Conservation (phyloP, 164 flowering plant genomes). For the Vitis cinerea region DNA sequence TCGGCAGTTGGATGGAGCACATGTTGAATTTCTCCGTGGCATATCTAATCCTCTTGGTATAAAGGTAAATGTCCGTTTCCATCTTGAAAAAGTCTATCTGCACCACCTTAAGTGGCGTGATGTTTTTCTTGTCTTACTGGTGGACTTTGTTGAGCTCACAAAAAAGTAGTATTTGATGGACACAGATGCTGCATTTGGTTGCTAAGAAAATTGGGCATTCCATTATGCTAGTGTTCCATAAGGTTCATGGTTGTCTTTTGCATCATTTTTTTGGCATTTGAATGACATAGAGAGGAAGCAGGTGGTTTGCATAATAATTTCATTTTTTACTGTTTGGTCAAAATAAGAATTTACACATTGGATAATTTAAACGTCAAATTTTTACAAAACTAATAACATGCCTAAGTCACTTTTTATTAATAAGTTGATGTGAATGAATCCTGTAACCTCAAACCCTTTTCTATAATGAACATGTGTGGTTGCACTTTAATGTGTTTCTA, state of each 20-base stretch:
- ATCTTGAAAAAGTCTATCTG: too few relatives aligned
- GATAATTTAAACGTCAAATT: too few relatives aligned
- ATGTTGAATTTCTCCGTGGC: constrained; percentile 50
- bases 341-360: background rate
- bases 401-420: too few relatives aligned
- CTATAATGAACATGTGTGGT: too few relatives aligned
- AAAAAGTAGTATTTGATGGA: background rate
- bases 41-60: constrained; percentile 54
- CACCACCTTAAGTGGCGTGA: too few relatives aligned
- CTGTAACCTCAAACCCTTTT: too few relatives aligned
- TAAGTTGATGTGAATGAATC: too few relatives aligned
- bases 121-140: too few relatives aligned
- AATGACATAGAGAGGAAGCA: background rate
- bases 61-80: constrained; percentile 24
- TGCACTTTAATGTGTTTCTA: too few relatives aligned
- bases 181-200: background rate
- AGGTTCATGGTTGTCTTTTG: background rate
- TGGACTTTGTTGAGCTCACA: background rate
- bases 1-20: constrained; percentile 54
- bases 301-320: background rate
- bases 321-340: background rate
- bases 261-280: background rate
- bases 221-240: background rate
- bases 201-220: background rate
- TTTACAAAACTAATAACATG: too few relatives aligned